Base-by-base conservation (phyloP, 257 asterid species). In the Solanum peruvianum region DNA sequence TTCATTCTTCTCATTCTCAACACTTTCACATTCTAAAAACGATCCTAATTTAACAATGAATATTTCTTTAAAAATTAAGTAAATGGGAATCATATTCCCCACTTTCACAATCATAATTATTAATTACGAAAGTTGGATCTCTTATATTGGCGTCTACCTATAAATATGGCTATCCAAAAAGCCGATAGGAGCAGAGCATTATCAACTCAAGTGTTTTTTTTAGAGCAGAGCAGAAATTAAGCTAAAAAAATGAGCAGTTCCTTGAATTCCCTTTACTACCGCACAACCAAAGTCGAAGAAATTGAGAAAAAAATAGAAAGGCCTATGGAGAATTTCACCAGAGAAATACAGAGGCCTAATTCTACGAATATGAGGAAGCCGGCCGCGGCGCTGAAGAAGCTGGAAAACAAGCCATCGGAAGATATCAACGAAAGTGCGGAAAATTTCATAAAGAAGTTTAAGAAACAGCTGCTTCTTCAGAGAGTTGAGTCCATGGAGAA, bases 401-500 rank as follows among this genome's bases (percentile, higher is more conserved):
- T 87, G 44, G 95, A 92, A 90, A 91, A 84, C 33, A 91, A 90
- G 88, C 76, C 92, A 0, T 83, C 92, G 1, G 95, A 87, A 49
- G 98, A 95, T 62, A 89, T 95, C 18, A 92, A 95, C 66, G 89
- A 90, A 70, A 93, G 95, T 47, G 98, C 98, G 23, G 98, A 95
- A 29, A 95, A 92, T 2, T 94, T 95, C 89, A 95, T 95, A 37
- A 91, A 82, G 77, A 95, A 92, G 82, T 94, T 95, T 67, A 93
- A 90, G 92, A 89, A 93, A 80, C 96, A 95, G 45, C 37, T 95
- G 72, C 87, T 89, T 47, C 93, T 94, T 33, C 98, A 93, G 88
- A 93, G 98, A 94, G 90, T 95, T 1, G 94, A 94, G 90, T 95
- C 98, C 27, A 92, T 95, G 23, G 98, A 94, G 90, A 92, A 94